Conservation (phyloP, 176 grass and related monocot genomes). For the Typha latifolia region DNA sequence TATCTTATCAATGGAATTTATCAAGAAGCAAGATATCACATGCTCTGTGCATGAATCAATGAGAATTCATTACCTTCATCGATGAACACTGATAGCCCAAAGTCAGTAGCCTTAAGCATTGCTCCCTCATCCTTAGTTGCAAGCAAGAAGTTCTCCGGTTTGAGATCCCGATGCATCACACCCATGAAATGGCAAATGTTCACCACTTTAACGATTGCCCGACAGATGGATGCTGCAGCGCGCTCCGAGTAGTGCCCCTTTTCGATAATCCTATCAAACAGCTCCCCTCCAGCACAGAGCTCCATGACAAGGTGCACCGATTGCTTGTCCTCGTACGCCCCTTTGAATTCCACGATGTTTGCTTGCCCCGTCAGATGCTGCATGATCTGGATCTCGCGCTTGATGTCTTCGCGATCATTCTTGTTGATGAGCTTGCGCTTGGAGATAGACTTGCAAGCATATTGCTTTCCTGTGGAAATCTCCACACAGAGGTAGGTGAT, state of each 20-base stretch:
- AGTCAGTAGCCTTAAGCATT: constrained; percentile 96
- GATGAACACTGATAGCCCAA: constrained; percentile 92
- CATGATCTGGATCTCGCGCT: constrained; percentile 94
- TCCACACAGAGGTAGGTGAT: constrained; percentile 96
- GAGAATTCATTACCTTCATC: constrained; percentile 69
- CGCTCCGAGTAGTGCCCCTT: constrained; percentile 94
- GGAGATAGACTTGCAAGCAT: constrained; percentile 97
- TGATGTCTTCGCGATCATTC: constrained; percentile 76
- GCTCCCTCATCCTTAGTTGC: constrained; percentile 86
- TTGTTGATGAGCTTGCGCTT: constrained; percentile 87
- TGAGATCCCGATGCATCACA: constrained; percentile 93
- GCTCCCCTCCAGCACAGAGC: constrained; percentile 84
- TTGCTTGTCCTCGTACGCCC: constrained; percentile 77
- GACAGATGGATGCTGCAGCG: constrained; percentile 70
- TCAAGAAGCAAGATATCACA: background rate
- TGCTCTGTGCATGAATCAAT: constrained; percentile 3
- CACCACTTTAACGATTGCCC: constrained; percentile 89
- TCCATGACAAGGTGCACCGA: constrained; percentile 95
- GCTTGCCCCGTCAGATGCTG: constrained; percentile 87
- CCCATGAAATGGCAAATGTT: constrained; percentile 98
- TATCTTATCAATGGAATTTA: too few species aligned
- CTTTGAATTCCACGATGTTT: constrained; percentile 90
- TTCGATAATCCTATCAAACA: constrained; percentile 86
- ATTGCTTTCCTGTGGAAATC: constrained; percentile 51
- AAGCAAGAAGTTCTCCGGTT: constrained; percentile 94